Evolutionary conservation across 306 rosid genomes (phyloP).

Genomic region (Mucuna pruriens): DNA sequence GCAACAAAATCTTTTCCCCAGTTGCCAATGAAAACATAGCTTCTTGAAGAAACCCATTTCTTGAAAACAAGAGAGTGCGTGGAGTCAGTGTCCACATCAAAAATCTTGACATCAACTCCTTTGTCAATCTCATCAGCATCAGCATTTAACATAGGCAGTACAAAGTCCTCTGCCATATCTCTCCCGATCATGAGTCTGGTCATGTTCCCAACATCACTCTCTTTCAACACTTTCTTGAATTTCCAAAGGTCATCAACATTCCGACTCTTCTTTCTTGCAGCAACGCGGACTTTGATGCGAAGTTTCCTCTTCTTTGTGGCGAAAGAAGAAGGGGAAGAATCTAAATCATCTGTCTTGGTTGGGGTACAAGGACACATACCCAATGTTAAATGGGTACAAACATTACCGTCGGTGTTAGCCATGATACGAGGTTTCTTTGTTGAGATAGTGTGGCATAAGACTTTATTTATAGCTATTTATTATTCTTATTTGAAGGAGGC

Average conservation of each 20-base stretch:
- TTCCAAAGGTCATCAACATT: slow-evolving; percentile 32
- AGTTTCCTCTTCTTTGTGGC: slow-evolving; percentile 24
- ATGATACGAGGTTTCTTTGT: neutral
- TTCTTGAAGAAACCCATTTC: neutral
- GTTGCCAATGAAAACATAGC: neutral
- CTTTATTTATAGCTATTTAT: too few species aligned
- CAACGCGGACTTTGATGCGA: too few species aligned
- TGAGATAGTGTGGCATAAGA: too few species aligned
- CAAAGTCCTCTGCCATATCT: too few species aligned
- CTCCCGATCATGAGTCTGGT: too few species aligned
- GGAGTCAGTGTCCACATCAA: too few species aligned
- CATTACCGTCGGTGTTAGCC: neutral
- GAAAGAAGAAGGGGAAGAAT: too few species aligned
- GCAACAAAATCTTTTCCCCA: neutral
- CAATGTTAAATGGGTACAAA: slow-evolving; percentile 17
- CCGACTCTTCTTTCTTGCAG: too few species aligned
- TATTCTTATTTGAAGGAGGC: too few species aligned
- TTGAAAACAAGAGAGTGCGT: too few species aligned
- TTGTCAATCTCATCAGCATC: neutral
- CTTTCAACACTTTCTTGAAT: slow-evolving; percentile 18
- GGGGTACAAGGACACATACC: slow-evolving; percentile 27
- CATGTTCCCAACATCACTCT: too few species aligned
- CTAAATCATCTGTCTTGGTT: neutral
- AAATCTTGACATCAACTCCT: too few species aligned
- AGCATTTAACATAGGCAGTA: neutral